Conservation (phyloP, 768 basidiomycete genomes). For the Daedaleopsis sinensis region DNA sequence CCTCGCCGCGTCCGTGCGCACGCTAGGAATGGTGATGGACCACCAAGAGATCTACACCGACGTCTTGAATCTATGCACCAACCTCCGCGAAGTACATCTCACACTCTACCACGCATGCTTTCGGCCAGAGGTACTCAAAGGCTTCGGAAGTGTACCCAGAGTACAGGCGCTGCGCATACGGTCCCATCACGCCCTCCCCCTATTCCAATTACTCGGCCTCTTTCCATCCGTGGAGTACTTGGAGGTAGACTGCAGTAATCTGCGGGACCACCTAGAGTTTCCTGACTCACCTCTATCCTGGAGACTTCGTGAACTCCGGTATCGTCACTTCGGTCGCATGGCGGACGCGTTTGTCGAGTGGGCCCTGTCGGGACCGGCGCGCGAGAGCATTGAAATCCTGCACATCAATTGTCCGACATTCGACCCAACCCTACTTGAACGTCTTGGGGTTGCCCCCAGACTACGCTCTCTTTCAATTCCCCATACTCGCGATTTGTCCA, state of each 20-base stretch:
- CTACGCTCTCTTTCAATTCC: background rate
- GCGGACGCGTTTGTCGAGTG: background rate
- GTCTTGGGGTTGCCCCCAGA: background rate
- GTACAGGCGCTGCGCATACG: background rate
- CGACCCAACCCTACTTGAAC: background rate
- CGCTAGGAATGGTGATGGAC: slow-evolving; percentile 10
- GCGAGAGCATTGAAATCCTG: background rate
- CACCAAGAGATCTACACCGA: slow-evolving; percentile 12
- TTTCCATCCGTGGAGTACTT: background rate
- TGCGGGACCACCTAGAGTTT: background rate
- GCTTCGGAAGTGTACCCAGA: background rate
- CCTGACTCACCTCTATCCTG: background rate
- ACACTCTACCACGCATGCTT: slow-evolving; percentile 12
- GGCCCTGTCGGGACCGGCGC: background rate
- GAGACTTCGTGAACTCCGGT: background rate
- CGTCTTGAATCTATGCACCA: slow-evolving; percentile 1
- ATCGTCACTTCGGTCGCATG: background rate
- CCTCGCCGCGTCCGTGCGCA: background rate
- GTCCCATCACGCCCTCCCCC: background rate
- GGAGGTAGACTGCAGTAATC: background rate
- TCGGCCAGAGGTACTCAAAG: background rate
- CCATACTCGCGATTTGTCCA: background rate
- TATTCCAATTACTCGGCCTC: background rate
- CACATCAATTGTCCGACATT: background rate
- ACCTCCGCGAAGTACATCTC: slow-evolving; percentile 8